Evolutionary conservation across 164 flowering plant genomes (phyloP).

Genomic region (grape (Vitis vinifera)): ASM3070453v1 NC_081808.1:7962501-7963000

Average conservation of each 20-base stretch:
- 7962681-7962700: conserved; percentile 35
- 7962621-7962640: not conserved
- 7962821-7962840: conserved; percentile 34
- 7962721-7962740: conserved; percentile 37
- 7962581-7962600: not conserved
- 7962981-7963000: conserved; percentile 45
- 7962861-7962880: conserved; percentile 46
- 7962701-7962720: conserved; percentile 59
- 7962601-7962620: not conserved
- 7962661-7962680: conserved; percentile 26
- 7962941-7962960: conserved; percentile 51
- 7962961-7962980: conserved; percentile 42
- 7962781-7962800: conserved; percentile 33
- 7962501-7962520: not conserved
- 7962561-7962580: not conserved
- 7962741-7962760: conserved; percentile 18
- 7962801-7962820: conserved; percentile 30
- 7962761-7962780: conserved; percentile 10
- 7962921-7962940: conserved; percentile 32
- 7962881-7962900: conserved; percentile 30
- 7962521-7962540: not conserved
- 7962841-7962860: conserved; percentile 16
- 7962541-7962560: not conserved
- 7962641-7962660: conserved; percentile 4
- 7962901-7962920: conserved; percentile 70